phyloP scores from a whole-genome alignment of 257 asterid genomes.

The Fraxinus cuspidata region DNA sequence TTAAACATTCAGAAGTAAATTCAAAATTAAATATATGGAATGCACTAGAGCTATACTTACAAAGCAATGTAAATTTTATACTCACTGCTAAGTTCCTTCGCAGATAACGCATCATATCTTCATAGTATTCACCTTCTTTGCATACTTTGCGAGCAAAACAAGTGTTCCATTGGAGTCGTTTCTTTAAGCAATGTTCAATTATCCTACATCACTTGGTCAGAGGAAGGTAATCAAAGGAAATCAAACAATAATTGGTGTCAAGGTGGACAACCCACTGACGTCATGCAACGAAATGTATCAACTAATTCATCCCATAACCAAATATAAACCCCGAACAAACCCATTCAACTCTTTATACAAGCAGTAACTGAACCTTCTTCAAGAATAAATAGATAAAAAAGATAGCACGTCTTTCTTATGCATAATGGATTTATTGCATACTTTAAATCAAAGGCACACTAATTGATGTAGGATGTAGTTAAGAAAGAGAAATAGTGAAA shows the following conservation, averaged over 20 bases:
- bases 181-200: slow-evolving; percentile 84
- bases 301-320: slow-evolving; percentile 7
- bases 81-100: slow-evolving; percentile 89
- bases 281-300: slow-evolving; percentile 9
- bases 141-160: slow-evolving; percentile 92
- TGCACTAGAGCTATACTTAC: neutral
- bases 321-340: neutral
- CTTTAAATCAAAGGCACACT: neutral
- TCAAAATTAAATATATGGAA: neutral
- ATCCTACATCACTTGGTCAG: slow-evolving; percentile 57
- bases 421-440: neutral
- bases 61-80: slow-evolving; percentile 28
- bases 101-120: slow-evolving; percentile 95
- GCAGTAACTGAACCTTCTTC: neutral
- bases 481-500: neutral
- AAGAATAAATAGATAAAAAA: neutral
- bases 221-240: slow-evolving; percentile 21
- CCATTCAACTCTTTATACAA: neutral
- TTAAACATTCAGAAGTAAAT: neutral
- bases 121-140: slow-evolving; percentile 96
- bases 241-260: neutral
- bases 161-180: slow-evolving; percentile 76
- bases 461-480: neutral
- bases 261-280: neutral
- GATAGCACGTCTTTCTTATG: neutral